phyloP scores from a whole-genome alignment of 1,139 yeast species.

The Lodderomyces theae region DNA sequence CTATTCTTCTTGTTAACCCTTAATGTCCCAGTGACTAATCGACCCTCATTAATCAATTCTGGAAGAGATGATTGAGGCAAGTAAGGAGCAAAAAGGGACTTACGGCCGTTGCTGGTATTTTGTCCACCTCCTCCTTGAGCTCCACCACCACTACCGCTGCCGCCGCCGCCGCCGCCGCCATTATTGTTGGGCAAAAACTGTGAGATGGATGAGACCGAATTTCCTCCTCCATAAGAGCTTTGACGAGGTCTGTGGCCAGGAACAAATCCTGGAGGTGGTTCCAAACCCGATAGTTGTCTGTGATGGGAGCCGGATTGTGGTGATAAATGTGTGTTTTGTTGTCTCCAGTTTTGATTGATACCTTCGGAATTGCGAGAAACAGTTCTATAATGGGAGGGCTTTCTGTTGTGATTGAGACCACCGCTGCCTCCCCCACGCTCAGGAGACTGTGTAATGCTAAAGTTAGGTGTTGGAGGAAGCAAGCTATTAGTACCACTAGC shows the following conservation, averaged over 20 bases:
- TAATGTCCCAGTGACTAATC: slow-evolving; percentile 86
- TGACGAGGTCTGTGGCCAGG: slow-evolving; percentile 80
- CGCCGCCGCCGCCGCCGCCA: slow-evolving; percentile 2
- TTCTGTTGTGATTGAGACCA: slow-evolving; percentile 29
- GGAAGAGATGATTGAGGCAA: slow-evolving; percentile 93
- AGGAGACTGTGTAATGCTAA: slow-evolving; percentile 39
- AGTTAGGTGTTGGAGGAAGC: slow-evolving; percentile 49
- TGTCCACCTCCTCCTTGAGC: slow-evolving; percentile 24
- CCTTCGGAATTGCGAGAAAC: slow-evolving; percentile 45
- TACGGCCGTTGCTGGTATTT: slow-evolving; percentile 47
- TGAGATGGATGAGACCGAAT: slow-evolving; percentile 60
- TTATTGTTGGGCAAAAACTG: slow-evolving; percentile 35
- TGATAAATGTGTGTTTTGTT: slow-evolving; percentile 21
- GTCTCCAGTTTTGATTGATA: slow-evolving; percentile 68
- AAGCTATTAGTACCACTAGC: slow-evolving; percentile 17
- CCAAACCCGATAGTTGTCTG: slow-evolving; percentile 26
- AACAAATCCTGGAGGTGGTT: slow-evolving; percentile 59
- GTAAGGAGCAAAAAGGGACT: slow-evolving; percentile 92
- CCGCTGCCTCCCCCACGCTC: slow-evolving; percentile 28
- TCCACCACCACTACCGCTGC: slow-evolving; percentile 9
- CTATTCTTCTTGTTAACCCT: slow-evolving; percentile 94
- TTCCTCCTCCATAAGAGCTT: slow-evolving; percentile 58
- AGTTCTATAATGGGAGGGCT: slow-evolving; percentile 54
- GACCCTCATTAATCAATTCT: slow-evolving; percentile 82
- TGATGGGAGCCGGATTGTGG: slow-evolving; percentile 25